Percentiles rank a stretch among this genome's conserved stretches.
Conservation (phyloP, 2,329 filamentous ascomycete genomes). For the Colletotrichum magnum region DNA sequence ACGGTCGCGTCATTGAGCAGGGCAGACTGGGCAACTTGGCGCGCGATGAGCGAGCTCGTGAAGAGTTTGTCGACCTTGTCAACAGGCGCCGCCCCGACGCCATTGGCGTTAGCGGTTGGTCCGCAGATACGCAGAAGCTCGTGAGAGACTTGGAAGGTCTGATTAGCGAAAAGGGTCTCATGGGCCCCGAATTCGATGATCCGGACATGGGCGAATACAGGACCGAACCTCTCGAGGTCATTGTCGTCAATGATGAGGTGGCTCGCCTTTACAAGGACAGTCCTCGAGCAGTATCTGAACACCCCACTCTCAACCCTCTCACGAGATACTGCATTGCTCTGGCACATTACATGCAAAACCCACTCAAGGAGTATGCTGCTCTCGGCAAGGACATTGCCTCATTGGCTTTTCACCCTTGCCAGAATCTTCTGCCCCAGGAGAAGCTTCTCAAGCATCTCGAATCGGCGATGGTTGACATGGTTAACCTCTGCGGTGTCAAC, state of each 20-base stretch:
- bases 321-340: constrained; percentile 92
- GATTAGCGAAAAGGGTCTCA: constrained; percentile 82
- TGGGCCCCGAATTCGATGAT: constrained; percentile 86
- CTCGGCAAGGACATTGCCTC: constrained; percentile 90
- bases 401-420: constrained; percentile 89
- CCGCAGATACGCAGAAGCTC: constrained; percentile 86
- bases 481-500: constrained; percentile 95
- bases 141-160: constrained; percentile 86
- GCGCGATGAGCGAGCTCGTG: constrained; percentile 75
- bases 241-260: constrained; percentile 96
- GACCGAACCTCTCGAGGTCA: constrained; percentile 85
- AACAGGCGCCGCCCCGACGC: constrained; percentile 89
- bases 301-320: constrained; percentile 83
- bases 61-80: constrained; percentile 83
- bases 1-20: constrained; percentile 89
- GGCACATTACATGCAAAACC: constrained; percentile 93
- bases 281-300: constrained; percentile 81
- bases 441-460: constrained; percentile 90
- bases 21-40: constrained; percentile 88
- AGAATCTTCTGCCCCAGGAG: constrained; percentile 89
- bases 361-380: constrained; percentile 95
- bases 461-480: constrained; percentile 98
- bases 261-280: constrained; percentile 97
- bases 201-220: constrained; percentile 81
- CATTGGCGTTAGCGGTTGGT: constrained; percentile 89